These are phyloP conservation scores for Phytophthora constricta DNA, from an alignment of 352 stramenopile species.

Conservation along the genomic window DNA sequence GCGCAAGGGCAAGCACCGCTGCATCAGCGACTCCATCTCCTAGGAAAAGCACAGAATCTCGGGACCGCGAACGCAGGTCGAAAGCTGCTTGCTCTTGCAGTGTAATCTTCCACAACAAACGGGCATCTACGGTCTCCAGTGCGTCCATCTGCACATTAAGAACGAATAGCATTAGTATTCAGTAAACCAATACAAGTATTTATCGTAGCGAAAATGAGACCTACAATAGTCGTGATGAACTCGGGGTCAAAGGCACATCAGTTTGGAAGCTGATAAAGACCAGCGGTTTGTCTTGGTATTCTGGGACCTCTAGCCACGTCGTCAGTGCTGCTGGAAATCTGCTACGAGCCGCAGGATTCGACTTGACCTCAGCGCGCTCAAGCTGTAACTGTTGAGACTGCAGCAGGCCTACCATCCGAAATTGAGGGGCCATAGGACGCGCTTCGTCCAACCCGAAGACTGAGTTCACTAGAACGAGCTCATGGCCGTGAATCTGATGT, in stretches of 20 bases:
- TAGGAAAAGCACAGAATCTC: slow-evolving; percentile 64
- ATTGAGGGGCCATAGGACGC: slow-evolving; percentile 75
- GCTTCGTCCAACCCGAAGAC: slow-evolving; percentile 85
- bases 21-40: slow-evolving; percentile 52
- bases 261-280: slow-evolving; percentile 69
- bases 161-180: no score
- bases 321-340: slow-evolving; percentile 46
- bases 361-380: slow-evolving; percentile 23
- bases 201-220: no score
- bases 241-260: slow-evolving; percentile 59
- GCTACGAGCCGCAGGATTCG: slow-evolving; percentile 17
- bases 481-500: slow-evolving; percentile 56
- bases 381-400: slow-evolving; percentile 41
- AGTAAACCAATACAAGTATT: no score
- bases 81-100: slow-evolving; percentile 67
- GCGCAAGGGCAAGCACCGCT: slow-evolving; percentile 44
- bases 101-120: slow-evolving; percentile 66
- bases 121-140: slow-evolving; percentile 55
- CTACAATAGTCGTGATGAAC: slow-evolving; percentile 62
- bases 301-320: slow-evolving; percentile 43
- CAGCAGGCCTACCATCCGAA: slow-evolving; percentile 77
- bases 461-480: slow-evolving; percentile 83
- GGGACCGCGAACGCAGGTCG: slow-evolving; percentile 51
- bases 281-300: slow-evolving; percentile 39
- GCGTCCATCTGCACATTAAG: slow-evolving; percentile 49